phyloP scores from a whole-genome alignment of 2,329 filamentous ascomycete species.

The Hypoxylon sp. region DNA sequence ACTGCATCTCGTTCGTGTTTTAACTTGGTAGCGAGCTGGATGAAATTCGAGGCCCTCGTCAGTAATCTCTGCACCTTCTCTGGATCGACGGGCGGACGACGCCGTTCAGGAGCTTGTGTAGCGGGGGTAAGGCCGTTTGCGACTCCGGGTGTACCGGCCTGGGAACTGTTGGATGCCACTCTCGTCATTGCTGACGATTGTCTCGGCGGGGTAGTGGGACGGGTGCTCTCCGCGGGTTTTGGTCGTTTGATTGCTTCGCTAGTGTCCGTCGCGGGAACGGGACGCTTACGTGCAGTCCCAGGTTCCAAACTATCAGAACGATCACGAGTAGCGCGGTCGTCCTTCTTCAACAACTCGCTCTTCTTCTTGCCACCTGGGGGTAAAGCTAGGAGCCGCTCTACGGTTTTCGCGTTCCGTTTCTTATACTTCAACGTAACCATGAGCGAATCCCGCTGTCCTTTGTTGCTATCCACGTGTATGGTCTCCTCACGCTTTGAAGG shows the following conservation, averaged over 20 bases:
- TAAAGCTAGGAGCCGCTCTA: constrained; percentile 64
- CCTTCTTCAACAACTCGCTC: constrained; percentile 58
- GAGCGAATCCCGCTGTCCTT: constrained; percentile 51
- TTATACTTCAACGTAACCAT: constrained; percentile 66
- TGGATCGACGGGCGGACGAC: constrained; percentile 54
- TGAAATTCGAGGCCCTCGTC: constrained; percentile 58
- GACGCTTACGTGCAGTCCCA: constrained; percentile 65
- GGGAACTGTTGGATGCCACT: constrained; percentile 67
- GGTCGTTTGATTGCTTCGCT: constrained; percentile 60
- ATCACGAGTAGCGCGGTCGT: constrained; percentile 51
- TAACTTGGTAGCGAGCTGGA: constrained; percentile 63
- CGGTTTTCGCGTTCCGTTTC: constrained; percentile 61
- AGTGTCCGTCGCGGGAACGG: constrained; percentile 57
- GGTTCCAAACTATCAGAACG: constrained; percentile 61
- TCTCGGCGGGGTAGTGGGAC: constrained; percentile 67
- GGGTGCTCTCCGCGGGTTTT: constrained; percentile 60
- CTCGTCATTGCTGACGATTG: constrained; percentile 66
- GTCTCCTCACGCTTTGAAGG: constrained; percentile 54
- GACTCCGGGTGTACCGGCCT: constrained; percentile 66
- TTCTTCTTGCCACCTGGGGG: constrained; percentile 57
- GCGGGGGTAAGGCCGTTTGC: constrained; percentile 60
- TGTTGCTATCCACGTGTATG: constrained; percentile 52
- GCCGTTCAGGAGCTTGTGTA: constrained; percentile 54
- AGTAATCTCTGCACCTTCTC: constrained; percentile 53
- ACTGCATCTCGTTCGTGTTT: constrained; percentile 70